Conservation (phyloP, 768 basidiomycete species). For the Leucogyrophana mollusca region DNA sequence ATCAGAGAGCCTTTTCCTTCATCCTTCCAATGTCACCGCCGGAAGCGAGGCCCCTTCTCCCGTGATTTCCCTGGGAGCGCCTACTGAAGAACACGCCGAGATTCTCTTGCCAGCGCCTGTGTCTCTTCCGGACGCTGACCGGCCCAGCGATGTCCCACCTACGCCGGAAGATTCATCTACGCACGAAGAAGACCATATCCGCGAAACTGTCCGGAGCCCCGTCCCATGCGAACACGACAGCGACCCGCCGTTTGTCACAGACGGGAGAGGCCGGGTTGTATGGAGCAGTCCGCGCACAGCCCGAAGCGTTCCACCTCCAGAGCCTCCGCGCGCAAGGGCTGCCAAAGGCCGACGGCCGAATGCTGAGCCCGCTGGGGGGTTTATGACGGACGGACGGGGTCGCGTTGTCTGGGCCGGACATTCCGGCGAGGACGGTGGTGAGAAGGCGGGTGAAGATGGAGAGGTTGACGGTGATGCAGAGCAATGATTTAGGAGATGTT, state of each 20-base stretch:
- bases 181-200: too few species aligned
- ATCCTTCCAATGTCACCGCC: background rate
- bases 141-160: too few species aligned
- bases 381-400: slow-evolving; percentile 14
- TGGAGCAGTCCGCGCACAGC: slow-evolving; percentile 27
- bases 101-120: too few species aligned
- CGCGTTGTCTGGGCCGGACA: slow-evolving; percentile 18
- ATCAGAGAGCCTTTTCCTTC: slow-evolving; percentile 2
- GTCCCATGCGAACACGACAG: slow-evolving; percentile 28
- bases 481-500: slow-evolving; percentile 4
- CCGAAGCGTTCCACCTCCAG: slow-evolving; percentile 14
- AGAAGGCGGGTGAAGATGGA: slow-evolving; percentile 15
- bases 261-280: slow-evolving; percentile 63
- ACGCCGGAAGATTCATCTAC: too few species aligned
- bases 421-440: slow-evolving; percentile 12
- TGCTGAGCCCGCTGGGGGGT: slow-evolving; percentile 12
- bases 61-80: background rate
- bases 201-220: background rate
- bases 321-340: slow-evolving; percentile 15
- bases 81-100: background rate
- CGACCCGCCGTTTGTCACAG: slow-evolving; percentile 59
- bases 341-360: slow-evolving; percentile 16
- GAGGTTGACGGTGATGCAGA: slow-evolving; percentile 9
- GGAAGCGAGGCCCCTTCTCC: background rate
- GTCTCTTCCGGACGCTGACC: too few species aligned